phyloP scores from a whole-genome alignment of 2,329 filamentous ascomycete species.

The Stenocarpella maydis region DNA sequence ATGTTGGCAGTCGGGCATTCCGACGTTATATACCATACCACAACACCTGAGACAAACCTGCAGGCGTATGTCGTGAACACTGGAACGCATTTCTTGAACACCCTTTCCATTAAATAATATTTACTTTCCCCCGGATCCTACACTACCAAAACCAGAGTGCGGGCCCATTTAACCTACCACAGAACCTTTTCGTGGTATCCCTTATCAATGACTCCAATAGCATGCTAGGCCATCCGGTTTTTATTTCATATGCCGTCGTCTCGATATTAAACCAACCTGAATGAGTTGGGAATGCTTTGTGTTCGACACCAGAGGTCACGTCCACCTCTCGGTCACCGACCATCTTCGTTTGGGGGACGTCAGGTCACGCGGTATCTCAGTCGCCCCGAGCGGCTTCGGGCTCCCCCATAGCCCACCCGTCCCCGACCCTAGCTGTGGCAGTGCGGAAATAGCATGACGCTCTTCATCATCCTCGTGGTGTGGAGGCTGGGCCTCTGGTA shows the following conservation, averaged over 20 bases:
- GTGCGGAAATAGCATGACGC: conserved; percentile 42
- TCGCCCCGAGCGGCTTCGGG: conserved; percentile 53
- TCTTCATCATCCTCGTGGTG: conserved; percentile 41
- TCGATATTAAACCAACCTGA: conserved; percentile 8
- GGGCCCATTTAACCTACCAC: neutral
- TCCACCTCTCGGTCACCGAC: conserved; percentile 60
- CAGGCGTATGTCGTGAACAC: too few species aligned
- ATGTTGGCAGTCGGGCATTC: conserved; percentile 18
- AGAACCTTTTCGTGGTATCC: conserved; percentile 20
- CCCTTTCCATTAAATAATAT: conserved; percentile 4
- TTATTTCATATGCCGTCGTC: conserved; percentile 15
- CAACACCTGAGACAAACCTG: neutral
- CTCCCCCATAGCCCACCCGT: conserved; percentile 55
- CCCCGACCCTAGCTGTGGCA: conserved; percentile 49
- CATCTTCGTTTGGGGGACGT: conserved; percentile 61
- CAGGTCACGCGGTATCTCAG: conserved; percentile 55
- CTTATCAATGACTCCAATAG: conserved; percentile 3
- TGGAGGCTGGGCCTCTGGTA: conserved; percentile 16
- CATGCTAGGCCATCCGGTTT: conserved; percentile 16
- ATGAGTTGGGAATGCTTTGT: conserved; percentile 1
- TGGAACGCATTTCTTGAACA: neutral
- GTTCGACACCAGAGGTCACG: neutral
- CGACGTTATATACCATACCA: neutral
- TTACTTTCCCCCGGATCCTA: neutral
- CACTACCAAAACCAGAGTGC: neutral